Conservation (phyloP, 768 basidiomycete genomes). For the Trametes cingulata region DNA sequence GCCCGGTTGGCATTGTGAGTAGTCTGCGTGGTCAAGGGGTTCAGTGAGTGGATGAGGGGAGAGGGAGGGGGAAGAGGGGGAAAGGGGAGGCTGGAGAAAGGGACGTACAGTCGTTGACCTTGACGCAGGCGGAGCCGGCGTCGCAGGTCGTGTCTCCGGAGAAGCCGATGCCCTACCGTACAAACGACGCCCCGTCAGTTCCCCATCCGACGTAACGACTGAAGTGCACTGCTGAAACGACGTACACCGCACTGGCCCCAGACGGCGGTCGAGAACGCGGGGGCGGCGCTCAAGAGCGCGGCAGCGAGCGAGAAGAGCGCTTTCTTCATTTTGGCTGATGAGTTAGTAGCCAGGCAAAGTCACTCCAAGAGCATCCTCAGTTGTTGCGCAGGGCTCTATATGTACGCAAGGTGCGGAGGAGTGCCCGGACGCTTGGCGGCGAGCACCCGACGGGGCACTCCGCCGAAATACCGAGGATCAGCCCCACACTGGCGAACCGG, state of each 20-base stretch:
- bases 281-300: slow-evolving; percentile 26
- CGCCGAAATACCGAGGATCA: slow-evolving; percentile 19
- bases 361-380: too few species aligned
- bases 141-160: slow-evolving; percentile 48
- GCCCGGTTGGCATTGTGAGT: slow-evolving; percentile 49
- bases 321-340: slow-evolving; percentile 25
- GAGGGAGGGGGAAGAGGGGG: background rate
- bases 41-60: background rate
- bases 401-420: background rate
- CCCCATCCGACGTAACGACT: background rate
- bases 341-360: too few species aligned
- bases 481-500: background rate
- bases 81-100: background rate
- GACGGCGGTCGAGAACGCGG: slow-evolving; percentile 36
- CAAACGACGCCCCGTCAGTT: background rate
- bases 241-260: slow-evolving; percentile 52
- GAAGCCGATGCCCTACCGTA: slow-evolving; percentile 38
- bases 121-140: slow-evolving; percentile 44
- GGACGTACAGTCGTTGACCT: slow-evolving; percentile 43
- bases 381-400: too few species aligned
- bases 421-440: background rate
- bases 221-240: background rate
- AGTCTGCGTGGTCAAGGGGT: too few species aligned
- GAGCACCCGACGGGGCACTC: background rate
- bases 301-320: slow-evolving; percentile 26